These are phyloP conservation scores for Starmera pachycereana DNA, from an alignment of 805 yeast species.

Conservation along the genomic window DNA sequence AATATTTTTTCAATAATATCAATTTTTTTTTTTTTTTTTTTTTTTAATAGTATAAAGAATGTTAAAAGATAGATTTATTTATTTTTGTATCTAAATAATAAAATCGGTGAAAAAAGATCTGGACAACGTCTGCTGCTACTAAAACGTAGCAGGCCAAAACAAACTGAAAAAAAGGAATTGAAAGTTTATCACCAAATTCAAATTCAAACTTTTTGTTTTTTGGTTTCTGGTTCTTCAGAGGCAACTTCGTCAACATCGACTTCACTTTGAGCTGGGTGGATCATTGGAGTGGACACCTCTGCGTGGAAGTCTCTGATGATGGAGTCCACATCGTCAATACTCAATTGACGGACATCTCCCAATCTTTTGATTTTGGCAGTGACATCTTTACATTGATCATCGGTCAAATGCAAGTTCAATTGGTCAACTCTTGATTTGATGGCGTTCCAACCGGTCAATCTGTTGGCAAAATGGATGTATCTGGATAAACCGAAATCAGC, in stretches of 20 bases:
- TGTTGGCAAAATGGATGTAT: conserved; percentile 95
- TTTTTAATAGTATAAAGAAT: no score
- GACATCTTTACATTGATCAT: conserved; percentile 91
- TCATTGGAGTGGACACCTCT: conserved; percentile 47
- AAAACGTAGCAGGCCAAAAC: no score
- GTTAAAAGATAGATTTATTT: no score
- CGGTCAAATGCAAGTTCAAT: conserved; percentile 79
- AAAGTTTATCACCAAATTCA: not conserved
- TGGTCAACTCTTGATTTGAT: conserved; percentile 97
- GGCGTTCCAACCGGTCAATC: conserved; percentile 98
- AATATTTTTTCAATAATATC: no score
- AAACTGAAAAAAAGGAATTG: not conserved
- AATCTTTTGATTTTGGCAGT: conserved; percentile 86
- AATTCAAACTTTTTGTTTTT: conserved; percentile 19
- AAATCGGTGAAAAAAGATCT: no score
- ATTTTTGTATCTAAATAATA: no score
- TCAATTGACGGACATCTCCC: conserved; percentile 91
- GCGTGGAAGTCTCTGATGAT: conserved; percentile 91
- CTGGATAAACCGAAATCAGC: conserved; percentile 92
- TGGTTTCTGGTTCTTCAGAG: conserved; percentile 19
- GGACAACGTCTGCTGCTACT: no score
- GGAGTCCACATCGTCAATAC: conserved; percentile 95
- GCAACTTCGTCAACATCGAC: conserved; percentile 14
- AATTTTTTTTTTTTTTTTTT: no score
- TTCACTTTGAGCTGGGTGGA: conserved; percentile 18